A percentile compares a stretch with the other conserved stretches of the same genome.
These are phyloP conservation scores for Puccinia novopanici DNA, from an alignment of 1,284 basidiomycete genomes.

Conservation along the genomic window DNA sequence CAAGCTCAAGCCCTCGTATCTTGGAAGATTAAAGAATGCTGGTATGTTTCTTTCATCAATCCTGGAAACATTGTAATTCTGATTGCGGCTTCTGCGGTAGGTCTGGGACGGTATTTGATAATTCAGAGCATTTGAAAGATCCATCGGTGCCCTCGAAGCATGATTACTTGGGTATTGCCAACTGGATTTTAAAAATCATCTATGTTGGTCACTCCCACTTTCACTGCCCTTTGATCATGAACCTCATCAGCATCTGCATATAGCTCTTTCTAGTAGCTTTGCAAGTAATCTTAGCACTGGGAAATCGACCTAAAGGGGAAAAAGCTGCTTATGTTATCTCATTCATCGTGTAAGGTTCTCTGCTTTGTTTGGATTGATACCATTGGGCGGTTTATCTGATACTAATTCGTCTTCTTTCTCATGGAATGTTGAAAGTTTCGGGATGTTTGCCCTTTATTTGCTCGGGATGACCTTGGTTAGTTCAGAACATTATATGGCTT, in stretches of 20 bases:
- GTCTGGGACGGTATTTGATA: constrained; percentile 49
- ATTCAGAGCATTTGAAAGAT: constrained; percentile 40
- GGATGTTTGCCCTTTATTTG: constrained; percentile 46
- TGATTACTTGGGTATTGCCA: constrained; percentile 70
- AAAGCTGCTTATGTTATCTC: constrained; percentile 75
- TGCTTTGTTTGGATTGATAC: neutral
- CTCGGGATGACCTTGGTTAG: constrained; percentile 49
- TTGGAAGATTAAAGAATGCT: constrained; percentile 50
- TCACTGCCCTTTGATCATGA: neutral
- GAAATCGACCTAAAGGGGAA: constrained; percentile 95
- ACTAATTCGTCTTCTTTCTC: neutral
- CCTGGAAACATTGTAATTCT: neutral
- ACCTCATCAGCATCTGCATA: neutral
- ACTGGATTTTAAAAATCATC: constrained; percentile 78
- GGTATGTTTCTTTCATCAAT: constrained; percentile 24
- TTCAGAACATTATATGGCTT: neutral
- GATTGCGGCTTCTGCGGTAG: constrained; percentile 18
- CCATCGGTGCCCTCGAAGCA: constrained; percentile 25
- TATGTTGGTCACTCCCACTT: constrained; percentile 63
- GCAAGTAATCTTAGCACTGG: constrained; percentile 78
- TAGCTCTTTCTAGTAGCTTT: constrained; percentile 43
- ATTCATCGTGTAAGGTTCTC: constrained; percentile 66
- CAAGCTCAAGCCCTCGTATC: constrained; percentile 23
- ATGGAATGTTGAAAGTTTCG: constrained; percentile 24
- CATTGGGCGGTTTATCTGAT: neutral